These are phyloP conservation scores for Thelephora aurantiotincta DNA, from an alignment of 768 basidiomycete species.

Conservation along the genomic window DNA sequence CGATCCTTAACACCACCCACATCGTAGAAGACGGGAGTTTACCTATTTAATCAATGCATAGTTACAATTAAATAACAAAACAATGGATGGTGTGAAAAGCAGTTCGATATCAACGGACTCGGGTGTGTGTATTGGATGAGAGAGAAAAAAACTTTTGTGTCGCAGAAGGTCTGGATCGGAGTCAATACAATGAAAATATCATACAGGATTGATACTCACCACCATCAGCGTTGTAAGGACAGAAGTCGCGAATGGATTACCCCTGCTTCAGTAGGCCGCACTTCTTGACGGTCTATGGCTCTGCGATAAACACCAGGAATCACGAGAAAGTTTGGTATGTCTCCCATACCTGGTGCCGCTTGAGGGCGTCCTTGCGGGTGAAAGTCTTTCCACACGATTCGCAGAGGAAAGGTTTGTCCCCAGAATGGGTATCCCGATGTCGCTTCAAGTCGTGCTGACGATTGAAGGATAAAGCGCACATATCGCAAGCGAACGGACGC, in stretches of 20 bases:
- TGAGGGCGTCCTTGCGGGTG: constrained; percentile 75
- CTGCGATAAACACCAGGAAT: not conserved
- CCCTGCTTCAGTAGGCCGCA: not conserved
- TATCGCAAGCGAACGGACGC: constrained; percentile 24
- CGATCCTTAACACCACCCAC: no score
- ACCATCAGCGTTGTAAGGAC: no score
- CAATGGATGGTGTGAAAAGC: no score
- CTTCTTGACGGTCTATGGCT: not conserved
- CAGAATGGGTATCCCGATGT: constrained; percentile 74
- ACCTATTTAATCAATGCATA: no score
- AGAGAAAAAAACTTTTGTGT: no score
- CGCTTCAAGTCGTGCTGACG: constrained; percentile 78
- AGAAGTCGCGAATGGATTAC: not conserved
- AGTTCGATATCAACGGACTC: no score
- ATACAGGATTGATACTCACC: no score
- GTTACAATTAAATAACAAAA: no score
- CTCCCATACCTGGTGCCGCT: constrained; percentile 61
- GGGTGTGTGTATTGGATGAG: no score
- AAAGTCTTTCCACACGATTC: constrained; percentile 81
- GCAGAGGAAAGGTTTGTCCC: constrained; percentile 73
- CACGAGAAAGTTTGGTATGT: not conserved
- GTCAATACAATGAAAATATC: no score
- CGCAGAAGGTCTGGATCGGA: no score
- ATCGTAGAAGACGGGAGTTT: no score
- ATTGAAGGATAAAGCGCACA: constrained; percentile 74